Percentiles rank a stretch among this genome's conserved stretches.
phyloP scores from a whole-genome alignment of 148 eudicot species.

The Agrostemma githago region DNA sequence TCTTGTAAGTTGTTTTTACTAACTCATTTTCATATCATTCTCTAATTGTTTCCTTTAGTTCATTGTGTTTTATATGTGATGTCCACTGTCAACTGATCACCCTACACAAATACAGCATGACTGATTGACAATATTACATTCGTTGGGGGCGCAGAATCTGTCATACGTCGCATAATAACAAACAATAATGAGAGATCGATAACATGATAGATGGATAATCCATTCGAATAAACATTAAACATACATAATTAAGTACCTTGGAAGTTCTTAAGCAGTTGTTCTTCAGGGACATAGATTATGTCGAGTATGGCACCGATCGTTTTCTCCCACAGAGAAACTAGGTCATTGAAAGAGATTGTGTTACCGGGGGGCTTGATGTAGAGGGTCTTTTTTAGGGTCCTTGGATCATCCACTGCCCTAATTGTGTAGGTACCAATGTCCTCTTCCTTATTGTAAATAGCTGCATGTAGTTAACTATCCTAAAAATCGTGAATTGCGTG shows the following conservation, averaged over 20 bases:
- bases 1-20: too few relatives aligned
- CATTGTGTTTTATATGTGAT: too few relatives aligned
- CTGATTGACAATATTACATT: constrained; percentile 32
- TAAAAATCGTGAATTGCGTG: too few relatives aligned
- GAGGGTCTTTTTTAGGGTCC: constrained; percentile 51
- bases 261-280: constrained; percentile 49
- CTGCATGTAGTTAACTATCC: too few relatives aligned
- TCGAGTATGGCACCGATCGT: constrained; percentile 50
- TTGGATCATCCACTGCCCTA: constrained; percentile 54
- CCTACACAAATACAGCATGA: constrained; percentile 49
- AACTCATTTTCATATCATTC: too few relatives aligned
- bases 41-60: too few relatives aligned
- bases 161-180: constrained; percentile 10
- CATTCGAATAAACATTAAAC: too few relatives aligned
- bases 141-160: constrained; percentile 34
- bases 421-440: constrained; percentile 61
- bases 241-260: constrained; percentile 37
- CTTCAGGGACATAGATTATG: constrained; percentile 42
- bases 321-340: constrained; percentile 60
- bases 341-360: constrained; percentile 44
- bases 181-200: neutral
- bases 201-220: too few relatives aligned
- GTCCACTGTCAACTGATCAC: too few relatives aligned
- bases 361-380: constrained; percentile 49
- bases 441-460: constrained; percentile 48